Evolutionary conservation across 2,329 filamentous ascomycete species (phyloP).

Genomic region (Cordyceps farinosa): DNA sequence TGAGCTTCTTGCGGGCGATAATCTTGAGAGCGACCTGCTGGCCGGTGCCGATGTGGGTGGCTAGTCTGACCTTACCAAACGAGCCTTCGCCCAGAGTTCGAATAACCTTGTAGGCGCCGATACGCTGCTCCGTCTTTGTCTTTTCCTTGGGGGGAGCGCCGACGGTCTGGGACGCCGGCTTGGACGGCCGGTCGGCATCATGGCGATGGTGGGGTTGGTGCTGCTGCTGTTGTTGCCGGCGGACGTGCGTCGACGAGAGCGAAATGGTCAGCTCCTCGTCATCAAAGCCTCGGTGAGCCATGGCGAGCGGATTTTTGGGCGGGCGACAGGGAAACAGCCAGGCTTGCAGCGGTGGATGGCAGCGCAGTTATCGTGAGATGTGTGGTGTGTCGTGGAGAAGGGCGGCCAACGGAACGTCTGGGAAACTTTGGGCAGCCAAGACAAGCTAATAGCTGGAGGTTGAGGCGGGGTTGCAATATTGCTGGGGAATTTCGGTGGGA

Average conservation of each 20-base stretch:
- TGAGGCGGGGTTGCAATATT: slow-evolving; percentile 16
- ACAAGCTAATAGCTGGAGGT: slow-evolving; percentile 3
- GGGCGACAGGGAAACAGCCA: background rate
- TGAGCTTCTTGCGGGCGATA: slow-evolving; percentile 91
- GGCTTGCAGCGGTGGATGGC: background rate
- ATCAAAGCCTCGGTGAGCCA: slow-evolving; percentile 61
- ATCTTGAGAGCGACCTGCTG: slow-evolving; percentile 98
- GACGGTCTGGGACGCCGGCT: slow-evolving; percentile 26
- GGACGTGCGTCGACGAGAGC: slow-evolving; percentile 61
- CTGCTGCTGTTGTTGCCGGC: slow-evolving; percentile 42
- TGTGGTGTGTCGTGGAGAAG: slow-evolving; percentile 11
- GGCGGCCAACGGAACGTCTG: background rate
- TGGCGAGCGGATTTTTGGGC: slow-evolving; percentile 27
- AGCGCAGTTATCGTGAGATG: slow-evolving; percentile 6
- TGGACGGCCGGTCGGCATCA: slow-evolving; percentile 24
- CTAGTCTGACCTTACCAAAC: slow-evolving; percentile 98
- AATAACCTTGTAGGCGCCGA: slow-evolving; percentile 88
- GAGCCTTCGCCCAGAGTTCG: slow-evolving; percentile 92
- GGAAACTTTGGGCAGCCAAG: slow-evolving; percentile 11
- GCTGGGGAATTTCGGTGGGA: slow-evolving; percentile 2
- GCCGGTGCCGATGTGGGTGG: slow-evolving; percentile 84
- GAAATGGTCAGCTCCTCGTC: slow-evolving; percentile 82
- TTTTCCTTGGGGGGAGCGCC: slow-evolving; percentile 37
- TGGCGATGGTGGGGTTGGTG: slow-evolving; percentile 21
- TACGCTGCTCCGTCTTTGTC: slow-evolving; percentile 70